Evolutionary conservation across 208 protist species (phyloP).

Genomic region (Acanthamoeba triangularis): DNA sequence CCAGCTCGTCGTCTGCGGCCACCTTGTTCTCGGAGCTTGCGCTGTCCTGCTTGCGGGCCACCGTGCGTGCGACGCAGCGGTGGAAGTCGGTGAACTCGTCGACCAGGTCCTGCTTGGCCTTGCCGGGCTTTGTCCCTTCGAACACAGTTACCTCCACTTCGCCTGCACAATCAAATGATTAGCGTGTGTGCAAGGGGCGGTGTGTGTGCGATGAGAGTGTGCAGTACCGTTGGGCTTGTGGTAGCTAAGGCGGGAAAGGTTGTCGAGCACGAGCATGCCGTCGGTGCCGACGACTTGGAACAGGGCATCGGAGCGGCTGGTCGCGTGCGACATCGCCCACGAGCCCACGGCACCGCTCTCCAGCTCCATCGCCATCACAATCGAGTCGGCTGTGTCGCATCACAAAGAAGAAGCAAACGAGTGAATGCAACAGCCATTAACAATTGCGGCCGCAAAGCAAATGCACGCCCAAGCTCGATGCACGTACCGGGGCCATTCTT

Average conservation of each 20-base stretch:
- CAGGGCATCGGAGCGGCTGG: constrained; percentile 15
- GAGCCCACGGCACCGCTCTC: constrained; percentile 35
- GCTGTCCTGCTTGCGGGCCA: background rate
- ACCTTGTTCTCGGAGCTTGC: background rate
- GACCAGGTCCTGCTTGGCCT: constrained; percentile 54
- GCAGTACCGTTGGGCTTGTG: constrained; percentile 1
- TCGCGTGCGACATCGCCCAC: constrained; percentile 30
- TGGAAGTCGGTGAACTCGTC: constrained; percentile 61
- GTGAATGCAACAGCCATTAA: background rate
- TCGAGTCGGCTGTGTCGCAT: constrained; percentile 2
- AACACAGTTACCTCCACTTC: constrained; percentile 25
- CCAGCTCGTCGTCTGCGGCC: background rate
- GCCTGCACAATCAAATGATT: background rate
- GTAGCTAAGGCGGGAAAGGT: background rate
- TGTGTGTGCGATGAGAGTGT: background rate
- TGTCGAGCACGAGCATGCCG: constrained; percentile 37
- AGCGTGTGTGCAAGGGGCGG: too few relatives aligned
- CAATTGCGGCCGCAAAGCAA: too few relatives aligned
- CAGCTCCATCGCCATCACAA: constrained; percentile 7
- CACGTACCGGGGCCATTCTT: constrained; percentile 9
- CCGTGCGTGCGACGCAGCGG: background rate
- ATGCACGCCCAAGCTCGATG: background rate
- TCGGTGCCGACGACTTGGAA: constrained; percentile 48
- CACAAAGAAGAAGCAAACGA: background rate
- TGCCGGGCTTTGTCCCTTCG: background rate